Evolutionary conservation across 768 basidiomycete species (phyloP), one percentile per base, ranked within the genome.

Genomic region (Agaricus sinodeliciosus): DNA sequence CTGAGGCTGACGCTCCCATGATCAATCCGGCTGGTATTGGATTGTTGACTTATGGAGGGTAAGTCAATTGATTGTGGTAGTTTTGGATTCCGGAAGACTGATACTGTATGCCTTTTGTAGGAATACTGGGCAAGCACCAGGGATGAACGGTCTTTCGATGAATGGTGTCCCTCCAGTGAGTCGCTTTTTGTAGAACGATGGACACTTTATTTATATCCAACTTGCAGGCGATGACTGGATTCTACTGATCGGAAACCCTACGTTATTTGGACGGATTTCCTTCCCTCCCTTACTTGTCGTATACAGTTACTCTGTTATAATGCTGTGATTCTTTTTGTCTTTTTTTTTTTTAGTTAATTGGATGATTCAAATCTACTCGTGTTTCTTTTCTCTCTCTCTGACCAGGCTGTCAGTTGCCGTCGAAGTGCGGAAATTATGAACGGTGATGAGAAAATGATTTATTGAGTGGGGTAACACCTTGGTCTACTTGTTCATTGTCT

Each of bases 1-100:
- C 83, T 45, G 94, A 95, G 61, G 81, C 90, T 11, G 84, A 90
- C 52, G 82, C 83, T 48, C 87, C 88, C 4, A 90, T 95, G 59
- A 90, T 95, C 70, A 93, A 92, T 64, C 89, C 90, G 51, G 88
- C 85, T 35, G 78, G 78, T 41, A 77, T 82, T 55, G 77, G 83
- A 25, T 69, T 90, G 60, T 72, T 92, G 51, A 92, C 90, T 27
- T 87, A 89, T 60, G 87, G 86, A 70, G 52, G 52, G 52, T 54
- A 25, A 48, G 52, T 54, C 2, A 13, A 31, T 13, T 84, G 77
- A 57, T 83, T 47, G 22, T 22, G 22, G 27, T 27, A 34, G 51
- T 48, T n/a, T 28, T 16, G 2, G 44, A 31, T 16, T 12, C 7
- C 26, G 12, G 22, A 18, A 36, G 12, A 48, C 37, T 62, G 50